Evolutionary conservation across 352 stramenopile species (phyloP), one percentile per base, ranked within the genome.

Genomic region (Thalassiosira mediterranea): DNA sequence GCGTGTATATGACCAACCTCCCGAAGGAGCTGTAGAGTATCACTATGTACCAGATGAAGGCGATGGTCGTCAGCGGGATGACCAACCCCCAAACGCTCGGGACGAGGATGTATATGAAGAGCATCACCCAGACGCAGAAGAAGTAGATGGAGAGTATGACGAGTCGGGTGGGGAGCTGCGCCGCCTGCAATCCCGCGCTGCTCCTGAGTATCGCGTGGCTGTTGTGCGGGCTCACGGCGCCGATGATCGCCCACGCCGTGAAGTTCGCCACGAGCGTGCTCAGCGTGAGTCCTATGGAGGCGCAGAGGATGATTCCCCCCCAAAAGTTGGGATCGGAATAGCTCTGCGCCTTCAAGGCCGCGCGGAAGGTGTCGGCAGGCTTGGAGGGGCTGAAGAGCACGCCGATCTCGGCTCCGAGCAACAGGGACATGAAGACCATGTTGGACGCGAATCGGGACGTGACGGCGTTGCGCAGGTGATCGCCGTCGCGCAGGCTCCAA

Each of bases 361-460:
- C 28, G 17, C 83, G 60, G n/a, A 90, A 74, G 11, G 77, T n/a
- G 7, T 71, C 76, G 0, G 72, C 76, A 7, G 87, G 56, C 31
- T 17, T 44, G 23, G 68, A 59, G 10, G 62, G 75, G 28, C 81
- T 86, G 67, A 88, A 88, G 0, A 90, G 34, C n/a, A 88, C 68
- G 0, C 42, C 47, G 8, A 88, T 72, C 52, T 88, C 70, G 0
- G 81, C 80, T 0, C 66, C 79, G 7, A 90, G 48, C 19, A 90
- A 42, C 1, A 90, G 48, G 4, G 76, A 88, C 79, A 90, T 82
- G 64, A 90, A 90, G n/a, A 90, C 80, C 83, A 90, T 90, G 46
- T 62, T 81, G 32, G 25, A 70, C 3, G 76, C 61, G 62, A 86
- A 90, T 38, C 76, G 69, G 31, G 73, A 53, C 19, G 71, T 85